Percentiles rank a stretch among this genome's conserved stretches.
Evolutionary conservation across 2,329 filamentous ascomycete species (phyloP).

Genomic region (Monilinia vaccinii-corymbosi): DNA sequence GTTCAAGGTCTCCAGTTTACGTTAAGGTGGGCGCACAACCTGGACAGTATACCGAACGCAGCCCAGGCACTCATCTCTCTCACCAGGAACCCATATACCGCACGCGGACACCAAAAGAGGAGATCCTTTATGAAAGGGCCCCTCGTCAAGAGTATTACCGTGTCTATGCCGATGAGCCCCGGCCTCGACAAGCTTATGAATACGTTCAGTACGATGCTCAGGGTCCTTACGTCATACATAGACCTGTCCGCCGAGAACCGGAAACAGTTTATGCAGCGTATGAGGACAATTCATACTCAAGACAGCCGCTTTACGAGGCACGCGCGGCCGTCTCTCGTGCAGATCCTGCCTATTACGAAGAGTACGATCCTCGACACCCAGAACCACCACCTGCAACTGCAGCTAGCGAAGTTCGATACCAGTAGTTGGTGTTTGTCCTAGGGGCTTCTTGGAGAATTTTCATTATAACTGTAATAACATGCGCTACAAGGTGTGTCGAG

Average conservation of each 20-base stretch:
- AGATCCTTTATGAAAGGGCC: constrained; percentile 26
- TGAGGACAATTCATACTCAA: constrained; percentile 22
- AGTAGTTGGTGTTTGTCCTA: constrained; percentile 10
- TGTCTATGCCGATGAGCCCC: constrained; percentile 28
- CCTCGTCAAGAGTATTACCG: constrained; percentile 31
- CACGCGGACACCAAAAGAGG: constrained; percentile 24
- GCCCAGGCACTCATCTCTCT: constrained; percentile 21
- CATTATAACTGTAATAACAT: background rate
- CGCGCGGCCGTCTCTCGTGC: constrained; percentile 16
- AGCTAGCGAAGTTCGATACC: constrained; percentile 22
- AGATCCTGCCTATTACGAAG: constrained; percentile 30
- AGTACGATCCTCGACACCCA: constrained; percentile 38
- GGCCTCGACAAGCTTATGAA: constrained; percentile 32
- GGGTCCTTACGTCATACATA: constrained; percentile 39
- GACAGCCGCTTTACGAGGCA: constrained; percentile 25
- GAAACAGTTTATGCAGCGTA: constrained; percentile 27
- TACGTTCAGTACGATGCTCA: constrained; percentile 38
- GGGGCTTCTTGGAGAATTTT: background rate
- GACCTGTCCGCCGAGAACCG: constrained; percentile 32
- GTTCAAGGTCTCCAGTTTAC: constrained; percentile 31
- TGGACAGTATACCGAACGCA: constrained; percentile 28
- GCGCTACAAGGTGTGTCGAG: constrained; percentile 2
- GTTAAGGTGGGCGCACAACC: constrained; percentile 24
- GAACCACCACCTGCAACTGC: constrained; percentile 22
- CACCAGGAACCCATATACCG: constrained; percentile 27